phyloP scores from a whole-genome alignment of 371 early-diverging fungal species.

The Mortierella sp. region DNA sequence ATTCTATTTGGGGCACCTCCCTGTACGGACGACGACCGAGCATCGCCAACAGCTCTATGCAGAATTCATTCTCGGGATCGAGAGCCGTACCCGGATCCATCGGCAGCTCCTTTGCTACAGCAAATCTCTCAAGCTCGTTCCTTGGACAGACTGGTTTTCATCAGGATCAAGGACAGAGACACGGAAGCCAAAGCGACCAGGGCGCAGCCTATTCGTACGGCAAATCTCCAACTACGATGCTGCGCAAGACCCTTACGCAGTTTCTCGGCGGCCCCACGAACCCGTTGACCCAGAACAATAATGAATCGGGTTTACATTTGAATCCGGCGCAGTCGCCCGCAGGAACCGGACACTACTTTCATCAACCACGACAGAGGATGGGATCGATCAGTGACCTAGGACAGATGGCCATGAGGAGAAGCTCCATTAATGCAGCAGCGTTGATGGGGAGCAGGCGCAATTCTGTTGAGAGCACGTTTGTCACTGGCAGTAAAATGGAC shows the following conservation, averaged over 20 bases:
- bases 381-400: slow-evolving; percentile 49
- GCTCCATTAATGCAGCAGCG: slow-evolving; percentile 36
- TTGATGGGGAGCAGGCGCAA: slow-evolving; percentile 38
- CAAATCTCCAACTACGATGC: slow-evolving; percentile 40
- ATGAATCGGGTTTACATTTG: slow-evolving; percentile 15
- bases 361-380: slow-evolving; percentile 46
- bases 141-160: not conserved
- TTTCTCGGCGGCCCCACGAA: slow-evolving; percentile 20
- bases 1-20: slow-evolving; percentile 29
- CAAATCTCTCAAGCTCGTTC: not conserved
- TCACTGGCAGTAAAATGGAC: slow-evolving; percentile 48
- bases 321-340: slow-evolving; percentile 21
- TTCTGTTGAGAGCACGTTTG: slow-evolving; percentile 41
- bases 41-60: slow-evolving; percentile 22
- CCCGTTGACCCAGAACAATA: no score
- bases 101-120: slow-evolving; percentile 6
- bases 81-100: slow-evolving; percentile 40
- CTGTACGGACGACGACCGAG: slow-evolving; percentile 34
- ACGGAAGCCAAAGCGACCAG: slow-evolving; percentile 16
- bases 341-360: slow-evolving; percentile 22
- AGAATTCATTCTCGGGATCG: slow-evolving; percentile 31
- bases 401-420: slow-evolving; percentile 48
- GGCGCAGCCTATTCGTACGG: slow-evolving; percentile 31
- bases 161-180: slow-evolving; percentile 12
- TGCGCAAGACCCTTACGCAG: slow-evolving; percentile 37